Evolutionary conservation across 1,139 yeast species (phyloP), one percentile per base, ranked within the genome.

Genomic region (Geotrichum australiense): DNA sequence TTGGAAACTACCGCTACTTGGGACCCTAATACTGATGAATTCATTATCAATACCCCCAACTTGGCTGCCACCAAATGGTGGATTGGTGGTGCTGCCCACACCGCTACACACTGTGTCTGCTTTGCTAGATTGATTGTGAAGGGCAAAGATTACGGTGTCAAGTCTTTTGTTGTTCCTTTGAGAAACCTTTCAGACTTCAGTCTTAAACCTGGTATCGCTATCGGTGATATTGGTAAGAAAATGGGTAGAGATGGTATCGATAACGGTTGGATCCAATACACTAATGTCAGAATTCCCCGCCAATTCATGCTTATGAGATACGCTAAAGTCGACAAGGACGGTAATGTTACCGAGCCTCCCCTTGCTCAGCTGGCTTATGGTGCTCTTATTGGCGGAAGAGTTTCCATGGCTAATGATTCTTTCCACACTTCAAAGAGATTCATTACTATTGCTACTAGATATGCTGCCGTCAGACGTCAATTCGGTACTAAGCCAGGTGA

Each of bases 31-130:
- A 71, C 71, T 23, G 85, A 83, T 55, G 74, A 77, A 49, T 83
- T 86, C 54, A 62, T 73, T 41, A 76, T 86, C 53, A 78, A 82
- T 59, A 86, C 96, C 15, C 96, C 96, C 2, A 84, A 84, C 58
- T 65, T 84, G 49, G 85, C 91, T 41, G 95, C 96, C 30, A 85
- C 95, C 41, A 86, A 86, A 64, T 86, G 95, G 95, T 86, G 96
- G 96, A 86, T 86, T 57, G 96, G 95, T 43, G 96, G 96, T 56
- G 95, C 95, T 35, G 95, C 95, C 5, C 93, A 84, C 58, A 80
- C 94, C n/a, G 81, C 95, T 10, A 84, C 89, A 39, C 95, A 86
- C 63, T 68, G 84, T 14, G 75, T 80, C 25, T 79, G 75, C 40
- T 85, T 79, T 56, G 95, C 95, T 18, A 73, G 95, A 54, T 71